Evolutionary conservation across 2,329 filamentous ascomycete genomes (phyloP), one percentile per base, ranked within the genome.

Genomic region (Exophiala bonariae): DNA sequence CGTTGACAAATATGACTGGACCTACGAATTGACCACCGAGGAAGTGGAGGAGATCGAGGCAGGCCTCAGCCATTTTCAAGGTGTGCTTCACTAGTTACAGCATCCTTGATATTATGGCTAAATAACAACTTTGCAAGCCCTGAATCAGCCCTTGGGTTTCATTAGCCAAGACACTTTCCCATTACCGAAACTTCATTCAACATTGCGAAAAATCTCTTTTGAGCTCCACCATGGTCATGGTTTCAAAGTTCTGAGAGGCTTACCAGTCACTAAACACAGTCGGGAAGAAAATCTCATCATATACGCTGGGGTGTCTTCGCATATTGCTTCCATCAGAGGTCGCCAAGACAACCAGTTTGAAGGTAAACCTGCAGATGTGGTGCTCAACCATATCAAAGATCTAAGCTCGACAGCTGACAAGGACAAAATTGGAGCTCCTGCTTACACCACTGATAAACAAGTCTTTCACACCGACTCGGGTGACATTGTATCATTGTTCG

Each of bases 381-480:
- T 81, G 4, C 62, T 82, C 2, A 68, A 74, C 2, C 82, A 86
- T 52, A 81, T 86, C 65, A 85, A 81, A 61, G 82, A 87, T 53
- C 67, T 86, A 6, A 68, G 59, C 16, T 71, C 64, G 1, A 60
- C 62, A 9, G 59, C 68, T 2, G 60, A 65, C 13, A 62, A 60
- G 14, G 64, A 62, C 19, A 65, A 67, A 3, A 73, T 75, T 37
- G 67, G 70, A 1, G 65, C 68, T 0, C 70, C 72, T 0, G 69
- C 69, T 0, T 73, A 73, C 52, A 74, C 72, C 0, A 61, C 65
- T 0, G 80, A 83, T 46, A 82, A 81, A 59, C 81, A 75, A 64
- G 52, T 66, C 62, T 81, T 81, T 47, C 79, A 81, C 57, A 82
- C 78, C 0, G 78, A 81, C 58, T 61, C 67, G 0, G 76, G 77